phyloP scores from a whole-genome alignment of 495 filamentous ascomycete species.

The Letharia columbiana region DNA sequence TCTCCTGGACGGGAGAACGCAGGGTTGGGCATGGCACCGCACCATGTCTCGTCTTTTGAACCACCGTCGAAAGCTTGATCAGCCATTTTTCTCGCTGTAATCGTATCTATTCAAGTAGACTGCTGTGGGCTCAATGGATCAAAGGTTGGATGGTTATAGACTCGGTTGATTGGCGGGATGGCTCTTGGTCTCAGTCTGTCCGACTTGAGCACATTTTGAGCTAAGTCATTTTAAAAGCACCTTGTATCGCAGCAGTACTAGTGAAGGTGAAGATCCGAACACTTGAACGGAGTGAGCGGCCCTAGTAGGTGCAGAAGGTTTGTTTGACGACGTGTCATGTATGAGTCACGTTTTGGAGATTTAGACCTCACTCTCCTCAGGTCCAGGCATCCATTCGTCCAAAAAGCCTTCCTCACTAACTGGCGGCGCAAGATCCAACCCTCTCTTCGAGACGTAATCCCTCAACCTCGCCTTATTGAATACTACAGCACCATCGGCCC shows the following conservation, averaged over 20 bases:
- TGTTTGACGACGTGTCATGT: neutral
- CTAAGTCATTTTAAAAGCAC: neutral
- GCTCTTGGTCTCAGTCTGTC: neutral
- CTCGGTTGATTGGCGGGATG: neutral
- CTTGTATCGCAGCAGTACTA: neutral
- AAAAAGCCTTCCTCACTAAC: constrained; percentile 43
- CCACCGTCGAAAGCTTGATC: too few species aligned
- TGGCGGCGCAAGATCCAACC: constrained; percentile 39
- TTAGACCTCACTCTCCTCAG: neutral
- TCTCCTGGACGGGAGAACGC: too few species aligned
- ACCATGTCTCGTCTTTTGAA: too few species aligned
- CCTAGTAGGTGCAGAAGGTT: neutral
- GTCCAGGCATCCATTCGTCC: constrained; percentile 27
- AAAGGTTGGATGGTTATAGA: neutral
- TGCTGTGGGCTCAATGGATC: neutral
- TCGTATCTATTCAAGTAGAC: neutral
- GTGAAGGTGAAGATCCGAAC: neutral
- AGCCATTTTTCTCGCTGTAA: neutral
- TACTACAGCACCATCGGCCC: constrained; percentile 28
- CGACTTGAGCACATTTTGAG: neutral
- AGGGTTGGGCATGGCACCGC: too few species aligned
- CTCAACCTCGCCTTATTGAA: constrained; percentile 40
- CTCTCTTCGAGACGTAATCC: constrained; percentile 38
- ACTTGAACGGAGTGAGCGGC: neutral
- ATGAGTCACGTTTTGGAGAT: neutral